Percentiles rank a stretch among this genome's conserved stretches.
Evolutionary conservation across 352 stramenopile genomes (phyloP).

Genomic region (Phytophthora tubulina): DNA sequence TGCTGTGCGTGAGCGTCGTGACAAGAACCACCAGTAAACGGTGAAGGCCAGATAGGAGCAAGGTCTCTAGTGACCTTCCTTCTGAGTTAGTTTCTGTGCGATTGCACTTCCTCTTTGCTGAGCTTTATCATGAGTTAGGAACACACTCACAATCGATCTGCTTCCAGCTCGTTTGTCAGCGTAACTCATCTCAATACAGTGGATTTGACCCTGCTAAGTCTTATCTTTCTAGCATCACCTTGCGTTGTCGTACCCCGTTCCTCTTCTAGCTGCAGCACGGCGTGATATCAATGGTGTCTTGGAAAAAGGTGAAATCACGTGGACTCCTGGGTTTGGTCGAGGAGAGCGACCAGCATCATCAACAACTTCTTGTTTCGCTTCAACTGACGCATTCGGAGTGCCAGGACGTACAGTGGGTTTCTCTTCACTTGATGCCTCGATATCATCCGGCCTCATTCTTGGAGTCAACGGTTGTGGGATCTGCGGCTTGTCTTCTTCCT

Average conservation of each 20-base stretch:
- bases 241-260: conserved; percentile 70
- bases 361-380: conserved; percentile 18
- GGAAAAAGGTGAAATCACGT: conserved; percentile 75
- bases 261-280: conserved; percentile 44
- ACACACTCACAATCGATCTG: conserved; percentile 18
- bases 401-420: conserved; percentile 15
- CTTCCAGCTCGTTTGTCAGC: conserved; percentile 12
- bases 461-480: conserved; percentile 25
- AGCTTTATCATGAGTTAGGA: conserved; percentile 14
- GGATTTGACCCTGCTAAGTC: conserved; percentile 10
- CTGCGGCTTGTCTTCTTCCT: conserved; percentile 22
- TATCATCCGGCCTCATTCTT: conserved; percentile 3
- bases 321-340: conserved; percentile 43
- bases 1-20: conserved; percentile 79
- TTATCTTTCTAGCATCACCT: conserved; percentile 36
- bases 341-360: conserved; percentile 49
- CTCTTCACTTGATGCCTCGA: conserved; percentile 15
- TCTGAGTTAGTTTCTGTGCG: conserved; percentile 27
- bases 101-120: conserved; percentile 18
- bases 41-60: conserved; percentile 1
- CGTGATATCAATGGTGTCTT: conserved; percentile 70
- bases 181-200: conserved; percentile 29
- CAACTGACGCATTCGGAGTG: conserved; percentile 16
- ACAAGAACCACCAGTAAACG: conserved; percentile 55
- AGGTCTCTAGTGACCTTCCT: conserved; percentile 25